These are phyloP conservation scores for Turnera subulata DNA, from an alignment of 345 rosid species.

Conservation along the genomic window DNA sequence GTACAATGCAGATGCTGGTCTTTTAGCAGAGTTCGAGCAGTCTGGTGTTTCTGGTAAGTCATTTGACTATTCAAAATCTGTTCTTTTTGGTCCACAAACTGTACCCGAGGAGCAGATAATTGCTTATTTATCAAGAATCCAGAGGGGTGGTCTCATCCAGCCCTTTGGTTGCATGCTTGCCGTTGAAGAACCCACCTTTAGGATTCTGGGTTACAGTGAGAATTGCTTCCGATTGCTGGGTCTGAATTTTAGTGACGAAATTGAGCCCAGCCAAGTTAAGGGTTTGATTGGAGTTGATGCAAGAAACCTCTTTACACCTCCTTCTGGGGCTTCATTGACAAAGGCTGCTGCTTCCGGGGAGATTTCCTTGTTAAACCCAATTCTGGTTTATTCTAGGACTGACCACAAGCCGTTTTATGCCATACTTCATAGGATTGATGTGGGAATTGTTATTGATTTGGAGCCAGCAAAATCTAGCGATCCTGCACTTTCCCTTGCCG, in stretches of 20 bases:
- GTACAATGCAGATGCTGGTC: slow-evolving; percentile 68
- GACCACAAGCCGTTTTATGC: slow-evolving; percentile 69
- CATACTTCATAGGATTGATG: slow-evolving; percentile 70
- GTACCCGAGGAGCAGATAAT: slow-evolving; percentile 64
- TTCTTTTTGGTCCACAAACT: slow-evolving; percentile 38
- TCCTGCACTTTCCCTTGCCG: slow-evolving; percentile 61
- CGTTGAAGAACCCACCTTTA: slow-evolving; percentile 56
- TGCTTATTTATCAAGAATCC: slow-evolving; percentile 62
- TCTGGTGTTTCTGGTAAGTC: slow-evolving; percentile 60
- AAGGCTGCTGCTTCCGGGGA: slow-evolving; percentile 65
- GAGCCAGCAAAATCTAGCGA: slow-evolving; percentile 68
- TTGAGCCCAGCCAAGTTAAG: slow-evolving; percentile 14
- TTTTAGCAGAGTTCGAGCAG: slow-evolving; percentile 66
- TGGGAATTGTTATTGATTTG: slow-evolving; percentile 74
- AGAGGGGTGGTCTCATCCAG: slow-evolving; percentile 78
- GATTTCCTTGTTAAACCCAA: slow-evolving; percentile 64
- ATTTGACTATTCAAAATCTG: slow-evolving; percentile 64
- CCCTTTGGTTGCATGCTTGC: slow-evolving; percentile 78
- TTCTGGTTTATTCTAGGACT: slow-evolving; percentile 59
- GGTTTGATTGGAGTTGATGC: slow-evolving; percentile 70
- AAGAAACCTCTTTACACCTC: slow-evolving; percentile 52
- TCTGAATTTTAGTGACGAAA: slow-evolving; percentile 16
- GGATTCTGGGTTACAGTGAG: slow-evolving; percentile 58
- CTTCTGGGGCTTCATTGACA: slow-evolving; percentile 51
- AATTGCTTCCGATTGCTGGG: slow-evolving; percentile 56